Percentiles rank a stretch among this genome's conserved stretches.
phyloP scores from a whole-genome alignment of 257 asterid species.

The Scutellaria barbata region DNA sequence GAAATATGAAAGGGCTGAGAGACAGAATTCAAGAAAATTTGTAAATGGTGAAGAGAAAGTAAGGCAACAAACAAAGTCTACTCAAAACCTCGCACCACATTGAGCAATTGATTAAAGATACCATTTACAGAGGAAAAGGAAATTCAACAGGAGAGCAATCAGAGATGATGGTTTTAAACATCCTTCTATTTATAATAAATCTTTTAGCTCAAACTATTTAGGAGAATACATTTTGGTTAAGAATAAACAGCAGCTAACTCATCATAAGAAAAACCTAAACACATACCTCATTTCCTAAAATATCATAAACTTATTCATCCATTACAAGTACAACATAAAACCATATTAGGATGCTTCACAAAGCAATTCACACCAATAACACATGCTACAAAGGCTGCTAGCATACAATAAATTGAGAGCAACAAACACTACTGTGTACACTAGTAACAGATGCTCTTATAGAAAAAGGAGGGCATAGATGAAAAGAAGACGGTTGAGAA shows the following conservation, averaged over 20 bases:
- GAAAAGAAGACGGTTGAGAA: not conserved
- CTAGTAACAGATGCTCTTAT: slow-evolving; percentile 17
- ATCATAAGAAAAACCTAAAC: slow-evolving; percentile 8
- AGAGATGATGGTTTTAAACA: slow-evolving; percentile 10
- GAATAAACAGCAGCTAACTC: slow-evolving; percentile 16
- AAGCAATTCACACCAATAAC: not conserved
- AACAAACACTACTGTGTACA: not conserved
- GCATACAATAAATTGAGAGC: not conserved
- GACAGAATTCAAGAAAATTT: slow-evolving; percentile 2
- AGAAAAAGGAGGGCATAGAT: slow-evolving; percentile 7
- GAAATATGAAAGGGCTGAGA: slow-evolving; percentile 17
- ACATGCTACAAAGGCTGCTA: not conserved
- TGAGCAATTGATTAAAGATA: slow-evolving; percentile 18
- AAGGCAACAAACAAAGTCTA: slow-evolving; percentile 20
- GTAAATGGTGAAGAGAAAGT: slow-evolving; percentile 2
- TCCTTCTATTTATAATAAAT: not conserved
- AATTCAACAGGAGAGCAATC: not conserved
- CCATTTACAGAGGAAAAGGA: not conserved
- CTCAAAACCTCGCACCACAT: not conserved
- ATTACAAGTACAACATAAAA: not conserved
- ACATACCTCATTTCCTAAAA: not conserved
- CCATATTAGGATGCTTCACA: slow-evolving; percentile 12
- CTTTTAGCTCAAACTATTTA: not conserved
- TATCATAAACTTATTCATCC: not conserved
- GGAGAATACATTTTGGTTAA: not conserved